phyloP scores from a whole-genome alignment of 148 eudicot species.

The Camellia lanceoleosa region DNA sequence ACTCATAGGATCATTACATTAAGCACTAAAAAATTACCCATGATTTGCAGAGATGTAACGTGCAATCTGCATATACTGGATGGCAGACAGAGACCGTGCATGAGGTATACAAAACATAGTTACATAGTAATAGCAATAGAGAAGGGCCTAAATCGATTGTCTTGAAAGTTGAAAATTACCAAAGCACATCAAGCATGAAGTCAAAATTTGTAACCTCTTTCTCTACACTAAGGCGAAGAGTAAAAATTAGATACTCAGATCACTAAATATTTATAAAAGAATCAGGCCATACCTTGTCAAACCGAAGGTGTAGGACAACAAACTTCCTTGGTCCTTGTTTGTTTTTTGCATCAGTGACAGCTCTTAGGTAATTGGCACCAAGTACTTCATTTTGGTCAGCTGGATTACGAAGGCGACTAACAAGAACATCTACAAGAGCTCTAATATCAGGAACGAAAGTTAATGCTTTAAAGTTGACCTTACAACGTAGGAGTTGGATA shows the following conservation, averaged over 20 bases:
- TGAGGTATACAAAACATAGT: background rate
- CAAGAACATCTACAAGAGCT: slow-evolving; percentile 79
- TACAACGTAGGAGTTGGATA: slow-evolving; percentile 83
- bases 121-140: background rate
- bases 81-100: background rate
- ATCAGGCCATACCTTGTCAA: slow-evolving; percentile 70
- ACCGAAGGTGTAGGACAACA: slow-evolving; percentile 89
- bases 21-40: background rate
- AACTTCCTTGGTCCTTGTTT: slow-evolving; percentile 51
- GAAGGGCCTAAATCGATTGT: background rate
- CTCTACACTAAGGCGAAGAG: background rate
- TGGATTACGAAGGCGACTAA: slow-evolving; percentile 64
- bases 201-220: background rate
- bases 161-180: background rate
- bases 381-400: slow-evolving; percentile 31
- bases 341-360: slow-evolving; percentile 40
- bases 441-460: slow-evolving; percentile 74
- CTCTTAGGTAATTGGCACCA: slow-evolving; percentile 38
- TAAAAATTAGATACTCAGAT: slow-evolving; percentile 6
- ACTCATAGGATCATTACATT: background rate
- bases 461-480: slow-evolving; percentile 88
- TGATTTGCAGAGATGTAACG: background rate
- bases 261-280: background rate
- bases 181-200: background rate
- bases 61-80: background rate